Evolutionary conservation across 805 yeast genomes (phyloP), one percentile per base, ranked within the genome.

Genomic region (Brettanomyces custersianus): DNA sequence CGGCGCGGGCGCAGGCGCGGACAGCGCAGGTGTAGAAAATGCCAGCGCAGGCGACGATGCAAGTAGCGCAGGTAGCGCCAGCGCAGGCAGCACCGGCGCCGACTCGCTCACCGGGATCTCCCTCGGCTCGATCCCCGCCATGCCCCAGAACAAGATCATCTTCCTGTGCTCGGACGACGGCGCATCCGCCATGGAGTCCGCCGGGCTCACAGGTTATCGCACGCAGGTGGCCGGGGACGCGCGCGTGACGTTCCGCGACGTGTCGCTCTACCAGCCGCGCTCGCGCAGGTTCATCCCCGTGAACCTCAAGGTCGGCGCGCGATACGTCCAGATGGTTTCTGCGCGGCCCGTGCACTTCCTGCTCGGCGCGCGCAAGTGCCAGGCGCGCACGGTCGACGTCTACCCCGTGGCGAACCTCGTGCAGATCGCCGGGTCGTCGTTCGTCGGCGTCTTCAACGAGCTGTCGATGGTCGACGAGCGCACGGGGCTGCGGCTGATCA

Each of bases 241-340:
- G 2, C 62, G 79, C 40, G 77, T 73, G 7, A 59, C 68, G 5
- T 60, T 74, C 42, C 63, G 60, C 37, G 79, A 74, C 40, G 72
- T 72, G 20, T 65, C 71, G 5, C 45, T 74, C 8, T 80, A 63
- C 49, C 74, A 77, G 38, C 59, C 59, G 4, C 59, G 56, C 1
- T 59, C 63, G 13, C 66, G 68, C n/a, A 59, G 70, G 23, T 75
- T 72, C 43, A 60, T 69, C 15, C 80, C 84, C 1, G 79, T 80
- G 3, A 68, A 73, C 0, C 40, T 85, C 40, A 77, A 74, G 46
- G 68, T 85, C 36, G 95, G 95, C 6, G 70, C 80, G 38, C 74
- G 73, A 45, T 79, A 65, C 58, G 49, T 84, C 30, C 88, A 81
- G 50, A 56, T 82, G 4, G 48, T 63, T 18, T 62, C 66, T 17